Conservation (phyloP, 345 rosid species). For the Gossypium australe region DNA sequence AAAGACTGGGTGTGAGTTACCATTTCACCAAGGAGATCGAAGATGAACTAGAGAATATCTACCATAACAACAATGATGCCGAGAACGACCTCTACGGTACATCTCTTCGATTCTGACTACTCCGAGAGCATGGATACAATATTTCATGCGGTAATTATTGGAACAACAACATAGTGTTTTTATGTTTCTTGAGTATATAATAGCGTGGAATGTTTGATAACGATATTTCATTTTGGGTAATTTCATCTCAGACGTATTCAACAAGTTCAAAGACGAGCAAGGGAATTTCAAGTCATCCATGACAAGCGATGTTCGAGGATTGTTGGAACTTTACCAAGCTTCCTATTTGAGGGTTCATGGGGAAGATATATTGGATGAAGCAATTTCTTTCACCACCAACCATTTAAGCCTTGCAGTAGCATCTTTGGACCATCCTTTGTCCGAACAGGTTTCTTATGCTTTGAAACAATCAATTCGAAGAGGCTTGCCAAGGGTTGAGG, state of each 20-base stretch:
- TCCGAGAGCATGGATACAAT: conserved; percentile 21
- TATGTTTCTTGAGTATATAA: neutral
- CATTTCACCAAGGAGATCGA: conserved; percentile 27
- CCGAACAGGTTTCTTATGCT: conserved; percentile 18
- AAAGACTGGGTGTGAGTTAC: conserved; percentile 25
- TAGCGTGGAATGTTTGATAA: neutral
- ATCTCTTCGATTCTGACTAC: conserved; percentile 25
- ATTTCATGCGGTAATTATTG: conserved; percentile 17
- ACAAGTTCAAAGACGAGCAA: conserved; percentile 15
- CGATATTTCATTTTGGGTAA: neutral
- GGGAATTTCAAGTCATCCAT: conserved; percentile 21
- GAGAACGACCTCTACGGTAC: conserved; percentile 1
- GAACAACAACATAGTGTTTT: neutral
- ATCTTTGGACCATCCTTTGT: neutral
- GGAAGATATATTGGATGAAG: conserved; percentile 24
- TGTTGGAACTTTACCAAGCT: conserved; percentile 30
- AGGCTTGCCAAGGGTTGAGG: conserved; percentile 21
- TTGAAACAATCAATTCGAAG: conserved; percentile 17
- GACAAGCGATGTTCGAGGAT: conserved; percentile 4
- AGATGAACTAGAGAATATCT: neutral
- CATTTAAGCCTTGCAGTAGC: neutral
- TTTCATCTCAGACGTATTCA: conserved; percentile 19
- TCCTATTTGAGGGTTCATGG: conserved; percentile 16
- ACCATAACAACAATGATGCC: neutral
- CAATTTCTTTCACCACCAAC: conserved; percentile 12